These are phyloP conservation scores for Camillea tinctor DNA, from an alignment of 2,329 filamentous ascomycete species.

Conservation along the genomic window DNA sequence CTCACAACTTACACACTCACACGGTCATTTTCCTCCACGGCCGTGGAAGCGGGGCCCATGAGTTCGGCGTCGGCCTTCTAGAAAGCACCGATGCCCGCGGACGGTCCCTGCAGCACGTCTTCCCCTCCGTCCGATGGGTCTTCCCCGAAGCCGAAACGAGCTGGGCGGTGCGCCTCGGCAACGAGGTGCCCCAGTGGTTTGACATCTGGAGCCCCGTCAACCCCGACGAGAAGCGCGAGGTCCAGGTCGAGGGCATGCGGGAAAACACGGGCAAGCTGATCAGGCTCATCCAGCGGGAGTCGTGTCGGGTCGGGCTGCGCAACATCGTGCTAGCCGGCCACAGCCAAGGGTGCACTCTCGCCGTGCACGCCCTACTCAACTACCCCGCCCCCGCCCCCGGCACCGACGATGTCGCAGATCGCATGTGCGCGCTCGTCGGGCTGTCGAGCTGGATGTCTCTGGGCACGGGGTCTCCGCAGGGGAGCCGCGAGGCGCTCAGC, in stretches of 20 bases:
- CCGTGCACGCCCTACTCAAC: slow-evolving; percentile 24
- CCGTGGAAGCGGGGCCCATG: slow-evolving; percentile 37
- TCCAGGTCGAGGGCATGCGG: slow-evolving; percentile 40
- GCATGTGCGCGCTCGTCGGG: slow-evolving; percentile 19
- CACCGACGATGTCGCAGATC: neutral
- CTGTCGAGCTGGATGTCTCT: slow-evolving; percentile 24
- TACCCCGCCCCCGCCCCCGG: slow-evolving; percentile 5
- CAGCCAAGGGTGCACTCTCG: slow-evolving; percentile 44
- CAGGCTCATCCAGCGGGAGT: slow-evolving; percentile 35
- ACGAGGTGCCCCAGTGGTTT: slow-evolving; percentile 46
- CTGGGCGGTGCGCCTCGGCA: slow-evolving; percentile 25
- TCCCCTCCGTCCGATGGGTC: slow-evolving; percentile 49
- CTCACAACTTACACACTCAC: slow-evolving; percentile 30
- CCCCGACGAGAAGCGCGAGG: slow-evolving; percentile 39
- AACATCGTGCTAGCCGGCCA: slow-evolving; percentile 45
- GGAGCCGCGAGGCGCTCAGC: slow-evolving; percentile 28
- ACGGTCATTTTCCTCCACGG: slow-evolving; percentile 47
- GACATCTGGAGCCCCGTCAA: slow-evolving; percentile 44
- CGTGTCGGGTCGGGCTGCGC: slow-evolving; percentile 34
- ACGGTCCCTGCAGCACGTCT: slow-evolving; percentile 37
- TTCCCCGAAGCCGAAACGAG: slow-evolving; percentile 44
- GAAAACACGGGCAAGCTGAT: slow-evolving; percentile 36
- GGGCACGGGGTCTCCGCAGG: slow-evolving; percentile 10
- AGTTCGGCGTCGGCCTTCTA: slow-evolving; percentile 33
- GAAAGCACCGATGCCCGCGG: slow-evolving; percentile 30